Percentiles rank a stretch among this genome's conserved stretches.
phyloP scores from a whole-genome alignment of 768 basidiomycete genomes.

The Xanthoconium purpureum region DNA sequence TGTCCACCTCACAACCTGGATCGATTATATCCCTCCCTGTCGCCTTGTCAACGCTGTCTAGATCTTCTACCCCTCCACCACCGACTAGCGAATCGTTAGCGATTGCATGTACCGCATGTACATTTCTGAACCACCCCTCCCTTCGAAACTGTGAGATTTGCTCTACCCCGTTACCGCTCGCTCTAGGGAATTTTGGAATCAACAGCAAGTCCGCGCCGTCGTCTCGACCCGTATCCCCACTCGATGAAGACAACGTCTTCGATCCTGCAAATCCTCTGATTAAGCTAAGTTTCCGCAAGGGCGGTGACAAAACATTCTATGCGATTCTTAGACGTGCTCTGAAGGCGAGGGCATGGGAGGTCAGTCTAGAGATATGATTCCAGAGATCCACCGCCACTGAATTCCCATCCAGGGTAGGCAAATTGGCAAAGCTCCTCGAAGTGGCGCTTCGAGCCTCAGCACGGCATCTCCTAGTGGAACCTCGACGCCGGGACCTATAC shows the following conservation, averaged over 20 bases:
- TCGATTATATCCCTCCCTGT: constrained; percentile 34
- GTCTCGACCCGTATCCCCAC: constrained; percentile 60
- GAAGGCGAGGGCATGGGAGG: constrained; percentile 75
- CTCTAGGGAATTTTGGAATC: constrained; percentile 16
- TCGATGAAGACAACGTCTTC: constrained; percentile 22
- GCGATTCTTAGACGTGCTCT: constrained; percentile 67
- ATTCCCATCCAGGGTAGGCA: constrained; percentile 26
- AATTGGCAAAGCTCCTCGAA: constrained; percentile 22
- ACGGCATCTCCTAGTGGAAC: constrained; percentile 14
- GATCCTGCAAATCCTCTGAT: constrained; percentile 47
- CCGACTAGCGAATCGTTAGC: constrained; percentile 26
- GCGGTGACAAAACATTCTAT: constrained; percentile 86
- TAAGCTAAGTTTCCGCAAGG: constrained; percentile 87
- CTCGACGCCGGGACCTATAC: constrained; percentile 12
- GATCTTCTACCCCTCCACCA: constrained; percentile 21
- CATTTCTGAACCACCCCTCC: constrained; percentile 84
- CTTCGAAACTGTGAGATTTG: constrained; percentile 84
- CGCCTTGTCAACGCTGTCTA: constrained; percentile 16
- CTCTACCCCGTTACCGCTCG: constrained; percentile 56
- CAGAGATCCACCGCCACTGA: neutral
- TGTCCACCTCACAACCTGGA: constrained; percentile 39
- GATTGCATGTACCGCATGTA: constrained; percentile 81
- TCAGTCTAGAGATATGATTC: constrained; percentile 21
- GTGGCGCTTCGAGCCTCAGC: constrained; percentile 22
- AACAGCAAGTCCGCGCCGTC: constrained; percentile 59